These are phyloP conservation scores for Gomphus sp. DNA, from an alignment of 1,284 basidiomycete genomes.

Conservation along the genomic window DNA sequence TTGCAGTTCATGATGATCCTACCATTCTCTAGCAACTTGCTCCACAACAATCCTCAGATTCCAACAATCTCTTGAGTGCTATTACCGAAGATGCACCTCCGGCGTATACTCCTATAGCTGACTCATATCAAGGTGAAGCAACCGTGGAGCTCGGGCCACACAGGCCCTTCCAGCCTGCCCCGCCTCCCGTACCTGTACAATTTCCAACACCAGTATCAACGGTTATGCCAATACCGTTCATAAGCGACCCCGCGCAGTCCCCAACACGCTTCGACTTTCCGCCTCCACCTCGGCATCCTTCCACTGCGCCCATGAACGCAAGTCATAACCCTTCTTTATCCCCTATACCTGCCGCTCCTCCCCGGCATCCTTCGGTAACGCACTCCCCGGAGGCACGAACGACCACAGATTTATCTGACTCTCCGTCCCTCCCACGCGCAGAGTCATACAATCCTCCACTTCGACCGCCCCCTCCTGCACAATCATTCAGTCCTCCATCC, in stretches of 20 bases:
- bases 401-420: background rate
- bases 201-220: background rate
- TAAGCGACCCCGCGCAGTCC: conserved; percentile 5
- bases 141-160: conserved; percentile 52
- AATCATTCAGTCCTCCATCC: conserved; percentile 11
- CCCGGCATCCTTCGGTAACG: background rate
- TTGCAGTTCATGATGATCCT: background rate
- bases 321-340: background rate
- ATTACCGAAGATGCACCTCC: conserved; percentile 47
- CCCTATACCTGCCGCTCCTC: background rate
- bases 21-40: background rate
- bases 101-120: conserved; percentile 51
- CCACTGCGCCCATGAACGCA: background rate
- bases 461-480: too few species aligned
- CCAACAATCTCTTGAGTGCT: conserved; percentile 3
- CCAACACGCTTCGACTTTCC: background rate
- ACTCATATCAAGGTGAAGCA: conserved; percentile 43
- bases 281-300: conserved; percentile 12
- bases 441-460: too few species aligned
- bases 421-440: background rate
- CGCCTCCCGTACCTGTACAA: conserved; percentile 6
- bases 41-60: background rate
- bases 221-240: background rate
- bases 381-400: background rate
- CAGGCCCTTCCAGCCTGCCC: conserved; percentile 48